A percentile compares a stretch with the other conserved stretches of the same genome.
Conservation (phyloP, 75 land plant species). For the Pinus tabuliformis region DNA sequence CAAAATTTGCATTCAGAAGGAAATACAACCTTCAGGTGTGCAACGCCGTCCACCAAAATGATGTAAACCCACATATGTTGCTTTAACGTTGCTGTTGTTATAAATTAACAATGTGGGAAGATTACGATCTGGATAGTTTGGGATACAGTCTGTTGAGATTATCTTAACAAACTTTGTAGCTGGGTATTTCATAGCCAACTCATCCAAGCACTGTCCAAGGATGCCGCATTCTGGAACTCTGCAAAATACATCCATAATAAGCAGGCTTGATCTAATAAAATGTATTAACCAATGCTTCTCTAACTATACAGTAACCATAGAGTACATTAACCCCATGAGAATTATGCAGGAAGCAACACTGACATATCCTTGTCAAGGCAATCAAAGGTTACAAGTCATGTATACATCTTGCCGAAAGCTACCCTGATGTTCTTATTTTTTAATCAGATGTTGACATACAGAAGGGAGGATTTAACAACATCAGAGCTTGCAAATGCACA, state of each 20-base stretch:
- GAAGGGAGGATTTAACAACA: too few relatives aligned
- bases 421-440: too few relatives aligned
- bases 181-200: conserved; percentile 77
- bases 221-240: conserved; percentile 73
- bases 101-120: conserved; percentile 88
- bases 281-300: not conserved
- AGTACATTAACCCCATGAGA: not conserved
- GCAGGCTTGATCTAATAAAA: not conserved
- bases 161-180: conserved; percentile 95
- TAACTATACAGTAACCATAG: not conserved
- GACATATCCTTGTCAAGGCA: not conserved
- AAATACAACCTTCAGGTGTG: conserved; percentile 83
- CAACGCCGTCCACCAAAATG: conserved; percentile 75
- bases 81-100: conserved; percentile 82
- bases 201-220: conserved; percentile 80
- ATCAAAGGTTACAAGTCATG: too few relatives aligned
- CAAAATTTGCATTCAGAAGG: not conserved
- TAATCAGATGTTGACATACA: too few relatives aligned
- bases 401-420: too few relatives aligned
- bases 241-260: conserved; percentile 12
- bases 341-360: not conserved
- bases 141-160: conserved; percentile 96
- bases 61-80: conserved; percentile 75
- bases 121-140: conserved; percentile 89
- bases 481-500: too few relatives aligned